Conservation (phyloP, 495 filamentous ascomycete species). For the Penicillium cinerascens region DNA sequence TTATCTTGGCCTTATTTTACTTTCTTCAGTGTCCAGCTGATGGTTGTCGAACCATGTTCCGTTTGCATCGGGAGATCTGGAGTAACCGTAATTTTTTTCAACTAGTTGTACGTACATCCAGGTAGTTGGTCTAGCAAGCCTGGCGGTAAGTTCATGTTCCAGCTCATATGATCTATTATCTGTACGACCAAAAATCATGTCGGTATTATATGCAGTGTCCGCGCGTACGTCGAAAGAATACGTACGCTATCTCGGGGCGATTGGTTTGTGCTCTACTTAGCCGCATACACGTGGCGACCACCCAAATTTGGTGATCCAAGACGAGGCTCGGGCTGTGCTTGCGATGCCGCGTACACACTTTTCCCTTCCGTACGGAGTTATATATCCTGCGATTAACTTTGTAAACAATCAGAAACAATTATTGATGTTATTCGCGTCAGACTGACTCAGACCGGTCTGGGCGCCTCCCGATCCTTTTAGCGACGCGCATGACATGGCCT, state of each 20-base stretch:
- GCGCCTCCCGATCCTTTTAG: background rate
- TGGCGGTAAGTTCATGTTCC: too few species aligned
- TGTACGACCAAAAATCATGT: too few species aligned
- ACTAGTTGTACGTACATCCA: too few species aligned
- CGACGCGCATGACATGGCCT: constrained; percentile 13
- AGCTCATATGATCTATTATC: too few species aligned
- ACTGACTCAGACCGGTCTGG: background rate
- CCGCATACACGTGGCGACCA: constrained; percentile 9
- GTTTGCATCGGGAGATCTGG: background rate
- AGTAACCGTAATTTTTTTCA: background rate
- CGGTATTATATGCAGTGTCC: background rate
- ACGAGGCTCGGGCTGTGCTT: background rate
- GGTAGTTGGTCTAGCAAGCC: too few species aligned
- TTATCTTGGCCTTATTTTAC: background rate
- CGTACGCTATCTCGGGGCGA: too few species aligned
- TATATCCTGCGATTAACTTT: too few species aligned
- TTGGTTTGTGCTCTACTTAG: background rate
- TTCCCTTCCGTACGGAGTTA: too few species aligned
- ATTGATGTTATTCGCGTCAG: background rate
- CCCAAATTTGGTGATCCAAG: constrained; percentile 1
- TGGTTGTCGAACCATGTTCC: background rate
- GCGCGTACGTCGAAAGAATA: background rate
- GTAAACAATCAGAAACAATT: background rate
- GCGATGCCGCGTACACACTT: background rate
- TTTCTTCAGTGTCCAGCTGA: background rate